These are phyloP conservation scores for Zymoseptoria tritici DNA, from an alignment of 2,329 filamentous ascomycete species.

Conservation along the genomic window DNA sequence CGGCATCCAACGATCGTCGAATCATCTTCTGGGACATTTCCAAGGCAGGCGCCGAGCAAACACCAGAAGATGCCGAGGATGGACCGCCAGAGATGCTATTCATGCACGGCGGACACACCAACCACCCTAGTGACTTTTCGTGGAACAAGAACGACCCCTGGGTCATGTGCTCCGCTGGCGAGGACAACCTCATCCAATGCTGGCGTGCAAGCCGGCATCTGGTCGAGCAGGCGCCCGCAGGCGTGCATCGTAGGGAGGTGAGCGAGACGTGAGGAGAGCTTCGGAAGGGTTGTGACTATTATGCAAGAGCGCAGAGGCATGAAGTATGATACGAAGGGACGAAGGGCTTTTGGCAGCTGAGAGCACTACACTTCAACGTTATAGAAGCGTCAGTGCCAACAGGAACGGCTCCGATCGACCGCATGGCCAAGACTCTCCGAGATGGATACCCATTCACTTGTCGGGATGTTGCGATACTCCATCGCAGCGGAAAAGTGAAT, in stretches of 20 bases:
- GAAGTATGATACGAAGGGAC: neutral
- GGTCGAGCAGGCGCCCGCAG: conserved; percentile 28
- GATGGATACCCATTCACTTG: neutral
- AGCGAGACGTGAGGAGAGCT: neutral
- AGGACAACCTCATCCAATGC: conserved; percentile 94
- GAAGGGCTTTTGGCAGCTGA: neutral
- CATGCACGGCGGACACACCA: conserved; percentile 98
- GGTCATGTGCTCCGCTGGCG: conserved; percentile 90
- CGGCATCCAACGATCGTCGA: conserved; percentile 83
- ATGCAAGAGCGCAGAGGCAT: neutral
- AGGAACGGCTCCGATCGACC: neutral
- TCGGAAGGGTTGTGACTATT: neutral
- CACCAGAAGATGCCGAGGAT: conserved; percentile 89
- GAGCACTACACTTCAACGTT: neutral
- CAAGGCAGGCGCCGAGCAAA: conserved; percentile 85
- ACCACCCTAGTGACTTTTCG: conserved; percentile 91
- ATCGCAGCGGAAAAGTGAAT: neutral
- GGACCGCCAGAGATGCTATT: conserved; percentile 94
- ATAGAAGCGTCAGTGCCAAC: neutral
- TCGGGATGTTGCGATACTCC: neutral
- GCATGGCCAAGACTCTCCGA: neutral
- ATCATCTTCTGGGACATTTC: conserved; percentile 97
- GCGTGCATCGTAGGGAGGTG: conserved; percentile 28
- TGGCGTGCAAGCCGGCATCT: conserved; percentile 41
- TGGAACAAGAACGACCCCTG: conserved; percentile 97